Evolutionary conservation across 169 alveolate species (phyloP).

Genomic region (Plasmodium gonderi): DNA sequence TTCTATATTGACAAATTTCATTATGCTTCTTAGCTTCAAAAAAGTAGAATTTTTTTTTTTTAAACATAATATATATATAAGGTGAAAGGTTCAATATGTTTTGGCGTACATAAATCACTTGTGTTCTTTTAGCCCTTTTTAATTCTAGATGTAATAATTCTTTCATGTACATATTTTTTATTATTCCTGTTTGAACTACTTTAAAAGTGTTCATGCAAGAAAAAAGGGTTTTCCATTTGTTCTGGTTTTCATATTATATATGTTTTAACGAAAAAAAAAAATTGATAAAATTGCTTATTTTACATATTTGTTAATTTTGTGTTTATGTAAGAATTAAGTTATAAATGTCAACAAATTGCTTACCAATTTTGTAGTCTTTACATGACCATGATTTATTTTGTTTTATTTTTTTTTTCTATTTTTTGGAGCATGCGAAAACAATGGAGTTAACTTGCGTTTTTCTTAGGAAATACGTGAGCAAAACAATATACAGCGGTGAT

Average conservation of each 20-base stretch:
- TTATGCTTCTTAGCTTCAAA: background rate
- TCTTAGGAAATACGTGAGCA: background rate
- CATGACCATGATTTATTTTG: background rate
- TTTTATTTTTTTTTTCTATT: background rate
- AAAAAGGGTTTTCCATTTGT: background rate
- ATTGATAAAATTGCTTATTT: background rate
- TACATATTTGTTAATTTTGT: background rate
- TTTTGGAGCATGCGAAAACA: background rate
- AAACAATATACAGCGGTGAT: background rate
- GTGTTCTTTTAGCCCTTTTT: background rate
- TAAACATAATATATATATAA: background rate
- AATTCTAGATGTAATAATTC: slow-evolving; percentile 5
- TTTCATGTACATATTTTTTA: background rate
- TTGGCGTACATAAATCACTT: background rate
- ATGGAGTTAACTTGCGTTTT: background rate
- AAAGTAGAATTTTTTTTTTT: background rate
- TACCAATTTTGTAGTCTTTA: background rate
- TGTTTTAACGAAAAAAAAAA: background rate
- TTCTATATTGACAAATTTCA: background rate
- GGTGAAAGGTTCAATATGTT: background rate
- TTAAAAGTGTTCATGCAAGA: slow-evolving; percentile 8
- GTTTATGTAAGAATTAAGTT: background rate
- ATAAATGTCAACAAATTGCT: background rate
- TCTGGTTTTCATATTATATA: background rate
- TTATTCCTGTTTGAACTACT: background rate